Evolutionary conservation across 139 green algal species (phyloP).

Genomic region (Tetraselmis striata): DNA sequence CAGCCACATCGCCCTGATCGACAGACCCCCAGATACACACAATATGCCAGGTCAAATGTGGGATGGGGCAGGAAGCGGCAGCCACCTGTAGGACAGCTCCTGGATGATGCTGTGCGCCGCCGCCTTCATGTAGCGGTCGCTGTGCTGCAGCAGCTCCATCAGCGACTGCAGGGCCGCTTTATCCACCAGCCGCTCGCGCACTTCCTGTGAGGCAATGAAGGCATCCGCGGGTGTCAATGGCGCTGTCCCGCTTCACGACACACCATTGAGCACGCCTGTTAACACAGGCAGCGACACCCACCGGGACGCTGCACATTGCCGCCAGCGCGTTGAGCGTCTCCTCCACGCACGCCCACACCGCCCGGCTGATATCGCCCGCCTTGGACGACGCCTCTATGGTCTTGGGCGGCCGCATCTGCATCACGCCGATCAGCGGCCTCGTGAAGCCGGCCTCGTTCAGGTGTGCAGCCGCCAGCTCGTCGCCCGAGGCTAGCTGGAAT

Average conservation of each 20-base stretch:
- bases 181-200: neutral
- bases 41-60: neutral
- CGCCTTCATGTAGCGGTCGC: neutral
- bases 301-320: neutral
- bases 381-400: too few species aligned
- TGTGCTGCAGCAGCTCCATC: neutral
- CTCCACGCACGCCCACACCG: neutral
- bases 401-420: neutral
- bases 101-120: neutral
- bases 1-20: too few species aligned
- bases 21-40: too few species aligned
- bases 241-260: too few species aligned
- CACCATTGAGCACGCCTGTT: too few species aligned
- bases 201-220: neutral
- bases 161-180: neutral
- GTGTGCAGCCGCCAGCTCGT: neutral
- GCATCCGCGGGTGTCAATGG: too few species aligned
- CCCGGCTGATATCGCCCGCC: neutral
- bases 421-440: neutral
- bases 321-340: neutral
- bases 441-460: neutral
- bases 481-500: neutral
- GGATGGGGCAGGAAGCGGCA: neutral
- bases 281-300: too few species aligned
- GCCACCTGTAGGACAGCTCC: neutral